Base-by-base conservation (phyloP, 345 rosid genomes). In the Lepidium africanum region DNA sequence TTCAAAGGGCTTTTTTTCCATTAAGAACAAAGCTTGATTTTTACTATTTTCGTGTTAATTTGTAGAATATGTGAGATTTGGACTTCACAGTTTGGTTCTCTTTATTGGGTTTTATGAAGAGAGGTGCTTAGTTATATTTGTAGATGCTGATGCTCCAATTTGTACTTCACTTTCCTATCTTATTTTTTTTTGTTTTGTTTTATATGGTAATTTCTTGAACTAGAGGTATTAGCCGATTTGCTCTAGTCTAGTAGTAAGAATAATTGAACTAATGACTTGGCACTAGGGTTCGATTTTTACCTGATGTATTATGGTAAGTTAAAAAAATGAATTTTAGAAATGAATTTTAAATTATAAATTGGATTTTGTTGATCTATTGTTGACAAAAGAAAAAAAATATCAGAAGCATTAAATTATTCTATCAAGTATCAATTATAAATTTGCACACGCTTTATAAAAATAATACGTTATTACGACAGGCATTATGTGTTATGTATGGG, bases 401-500 rank as follows among this genome's bases (percentile, higher is more conserved):
- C n/a, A n/a, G n/a, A n/a, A n/a, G n/a, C n/a, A n/a, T n/a, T n/a
- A n/a, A n/a, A n/a, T n/a, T n/a, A n/a, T n/a, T n/a, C n/a, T n/a
- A n/a, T n/a, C n/a, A n/a, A n/a, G n/a, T n/a, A n/a, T n/a, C n/a
- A n/a, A n/a, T n/a, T n/a, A n/a, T n/a, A n/a, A n/a, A n/a, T n/a
- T 17, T 7, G 19, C 15, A 10, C 9, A 15, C 10, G 39, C 36
- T 49, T 8, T 51, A 51, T 25, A 45, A 9, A 16, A 14, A n/a
- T n/a, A n/a, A n/a, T 25, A 8, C 6, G 12, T 12, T n/a, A 11
- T 33, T 30, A 30, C 1, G 7, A 30, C 1, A 30, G 1, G 33
- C 7, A 30, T 27, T 5, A 30, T 5, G 33, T 30, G 40, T 53
- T 66, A 59, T 67, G 77, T 67, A 59, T 74, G 73, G 68, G 58